phyloP scores from a whole-genome alignment of 1,139 yeast species.

The Schwanniomyces etchellsii region DNA sequence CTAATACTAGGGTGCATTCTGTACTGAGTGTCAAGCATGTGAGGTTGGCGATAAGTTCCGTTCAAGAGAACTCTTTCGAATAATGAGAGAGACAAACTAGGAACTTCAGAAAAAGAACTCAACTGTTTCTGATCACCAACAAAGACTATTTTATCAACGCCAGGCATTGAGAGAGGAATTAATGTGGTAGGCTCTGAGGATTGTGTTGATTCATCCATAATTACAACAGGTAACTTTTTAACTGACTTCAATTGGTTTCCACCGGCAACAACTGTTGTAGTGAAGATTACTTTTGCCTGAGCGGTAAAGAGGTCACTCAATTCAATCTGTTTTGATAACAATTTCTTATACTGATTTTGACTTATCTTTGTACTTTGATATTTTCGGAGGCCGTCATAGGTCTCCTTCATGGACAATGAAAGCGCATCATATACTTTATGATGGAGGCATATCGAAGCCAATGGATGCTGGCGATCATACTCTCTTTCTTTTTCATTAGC shows the following conservation, averaged over 20 bases:
- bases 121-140: conserved; percentile 70
- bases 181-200: conserved; percentile 67
- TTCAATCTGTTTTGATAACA: conserved; percentile 36
- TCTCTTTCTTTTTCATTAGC: conserved; percentile 59
- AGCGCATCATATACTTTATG: conserved; percentile 50
- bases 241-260: conserved; percentile 56
- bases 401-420: conserved; percentile 38
- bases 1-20: conserved; percentile 67
- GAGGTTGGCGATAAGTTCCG: conserved; percentile 53
- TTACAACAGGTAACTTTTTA: conserved; percentile 57
- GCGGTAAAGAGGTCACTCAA: conserved; percentile 47
- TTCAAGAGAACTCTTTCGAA: conserved; percentile 55
- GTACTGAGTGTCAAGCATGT: conserved; percentile 68
- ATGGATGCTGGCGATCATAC: conserved; percentile 49
- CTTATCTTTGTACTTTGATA: conserved; percentile 33
- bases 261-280: conserved; percentile 70
- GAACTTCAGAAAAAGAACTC: conserved; percentile 63
- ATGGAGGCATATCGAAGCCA: conserved; percentile 58
- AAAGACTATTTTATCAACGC: conserved; percentile 60
- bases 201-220: conserved; percentile 60
- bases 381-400: conserved; percentile 35
- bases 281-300: conserved; percentile 64
- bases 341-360: conserved; percentile 43
- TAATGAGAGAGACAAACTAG: conserved; percentile 51
- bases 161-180: conserved; percentile 65